A percentile compares a stretch with the other conserved stretches of the same genome.
phyloP scores from a whole-genome alignment of 2,329 filamentous ascomycete genomes.

The Xylaria sp. region DNA sequence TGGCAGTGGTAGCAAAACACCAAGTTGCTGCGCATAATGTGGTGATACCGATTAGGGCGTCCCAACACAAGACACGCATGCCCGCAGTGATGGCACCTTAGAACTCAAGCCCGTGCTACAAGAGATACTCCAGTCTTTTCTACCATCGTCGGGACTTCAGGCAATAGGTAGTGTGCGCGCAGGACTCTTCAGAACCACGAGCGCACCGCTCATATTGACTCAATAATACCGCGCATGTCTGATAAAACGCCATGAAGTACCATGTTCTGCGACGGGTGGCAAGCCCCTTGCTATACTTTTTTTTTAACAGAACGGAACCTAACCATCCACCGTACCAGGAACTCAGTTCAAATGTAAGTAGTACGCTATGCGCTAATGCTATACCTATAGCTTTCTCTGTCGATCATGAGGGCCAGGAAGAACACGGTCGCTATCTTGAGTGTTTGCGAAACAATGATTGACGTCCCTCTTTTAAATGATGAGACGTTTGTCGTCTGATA shows the following conservation, averaged over 20 bases:
- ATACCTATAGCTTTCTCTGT: constrained; percentile 15
- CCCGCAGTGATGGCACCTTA: neutral
- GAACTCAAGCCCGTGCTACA: neutral
- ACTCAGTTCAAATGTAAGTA: constrained; percentile 4
- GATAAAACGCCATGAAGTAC: neutral
- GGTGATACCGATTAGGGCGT: neutral
- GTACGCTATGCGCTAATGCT: constrained; percentile 21
- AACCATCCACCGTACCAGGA: neutral
- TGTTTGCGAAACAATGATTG: constrained; percentile 5
- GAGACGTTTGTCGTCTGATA: constrained; percentile 22
- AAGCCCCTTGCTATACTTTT: neutral
- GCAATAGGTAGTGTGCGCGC: neutral
- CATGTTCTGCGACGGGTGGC: constrained; percentile 1
- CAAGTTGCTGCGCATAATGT: neutral
- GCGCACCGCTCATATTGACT: neutral
- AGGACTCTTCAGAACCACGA: neutral
- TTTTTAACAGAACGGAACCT: neutral
- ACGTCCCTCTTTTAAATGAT: constrained; percentile 14
- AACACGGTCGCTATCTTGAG: constrained; percentile 5
- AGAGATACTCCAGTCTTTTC: neutral
- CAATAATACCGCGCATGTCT: neutral
- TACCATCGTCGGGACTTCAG: neutral
- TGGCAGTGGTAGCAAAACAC: neutral
- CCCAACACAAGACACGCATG: neutral
- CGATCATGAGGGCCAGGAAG: neutral